phyloP scores from a whole-genome alignment of 2,329 filamentous ascomycete genomes.

The Colletotrichum eleusines region DNA sequence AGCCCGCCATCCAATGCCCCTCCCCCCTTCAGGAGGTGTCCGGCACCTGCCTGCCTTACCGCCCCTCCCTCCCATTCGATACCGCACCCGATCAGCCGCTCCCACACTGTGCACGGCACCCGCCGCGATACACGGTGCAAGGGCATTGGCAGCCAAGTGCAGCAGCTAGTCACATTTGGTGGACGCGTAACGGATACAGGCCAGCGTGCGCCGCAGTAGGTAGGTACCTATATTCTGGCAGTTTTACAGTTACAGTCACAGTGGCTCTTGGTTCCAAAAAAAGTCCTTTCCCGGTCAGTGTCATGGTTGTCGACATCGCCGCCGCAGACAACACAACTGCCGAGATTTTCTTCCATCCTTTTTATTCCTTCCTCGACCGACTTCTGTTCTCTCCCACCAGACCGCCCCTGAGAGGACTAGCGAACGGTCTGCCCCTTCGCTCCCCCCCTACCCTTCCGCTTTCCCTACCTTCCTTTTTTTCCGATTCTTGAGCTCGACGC shows the following conservation, averaged over 20 bases:
- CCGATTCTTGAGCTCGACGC: slow-evolving; percentile 36
- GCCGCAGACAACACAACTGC: slow-evolving; percentile 35
- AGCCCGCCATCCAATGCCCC: slow-evolving; percentile 4
- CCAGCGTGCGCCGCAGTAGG: too few relatives aligned
- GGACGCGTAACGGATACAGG: background rate
- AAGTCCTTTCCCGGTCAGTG: slow-evolving; percentile 8
- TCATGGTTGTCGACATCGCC: slow-evolving; percentile 33
- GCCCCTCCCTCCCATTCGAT: slow-evolving; percentile 23
- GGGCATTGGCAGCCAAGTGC: slow-evolving; percentile 3
- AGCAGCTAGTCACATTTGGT: slow-evolving; percentile 1
- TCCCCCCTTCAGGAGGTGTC: slow-evolving; percentile 12
- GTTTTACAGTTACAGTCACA: slow-evolving; percentile 13
- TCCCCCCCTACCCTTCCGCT: slow-evolving; percentile 26
- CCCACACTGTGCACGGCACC: slow-evolving; percentile 32
- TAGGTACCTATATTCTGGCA: background rate
- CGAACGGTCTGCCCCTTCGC: slow-evolving; percentile 41
- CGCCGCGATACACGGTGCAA: slow-evolving; percentile 26
- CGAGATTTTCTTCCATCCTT: slow-evolving; percentile 41
- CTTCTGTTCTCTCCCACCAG: slow-evolving; percentile 32
- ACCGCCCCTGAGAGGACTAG: slow-evolving; percentile 33
- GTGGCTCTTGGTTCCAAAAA: background rate
- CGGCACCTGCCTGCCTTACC: slow-evolving; percentile 38
- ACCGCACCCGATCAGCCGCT: slow-evolving; percentile 17
- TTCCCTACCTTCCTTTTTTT: slow-evolving; percentile 13
- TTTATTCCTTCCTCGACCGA: slow-evolving; percentile 31